Evolutionary conservation across 1,139 yeast species (phyloP).

Genomic region (Diutina mesorugosa): DNA sequence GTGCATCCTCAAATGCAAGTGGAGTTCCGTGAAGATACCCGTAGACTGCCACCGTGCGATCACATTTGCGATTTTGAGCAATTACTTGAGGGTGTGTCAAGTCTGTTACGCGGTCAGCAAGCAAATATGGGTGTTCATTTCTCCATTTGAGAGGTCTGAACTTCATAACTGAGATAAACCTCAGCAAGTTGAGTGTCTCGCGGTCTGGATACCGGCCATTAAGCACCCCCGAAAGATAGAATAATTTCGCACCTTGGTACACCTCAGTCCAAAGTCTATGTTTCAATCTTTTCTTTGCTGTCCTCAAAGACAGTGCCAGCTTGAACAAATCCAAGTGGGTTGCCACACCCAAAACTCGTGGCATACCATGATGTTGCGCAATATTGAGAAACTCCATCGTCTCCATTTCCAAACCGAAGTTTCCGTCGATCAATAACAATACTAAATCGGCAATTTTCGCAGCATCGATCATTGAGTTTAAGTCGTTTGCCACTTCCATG

Average conservation of each 20-base stretch:
- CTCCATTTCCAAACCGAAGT: conserved; percentile 98
- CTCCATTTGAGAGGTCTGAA: conserved; percentile 98
- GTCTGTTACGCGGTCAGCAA: conserved; percentile 91
- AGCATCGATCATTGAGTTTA: conserved; percentile 91
- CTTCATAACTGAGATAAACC: conserved; percentile 95
- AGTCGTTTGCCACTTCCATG: conserved; percentile 83
- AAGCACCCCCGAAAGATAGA: conserved; percentile 88
- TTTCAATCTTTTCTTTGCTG: conserved; percentile 84
- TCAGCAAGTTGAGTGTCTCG: conserved; percentile 79
- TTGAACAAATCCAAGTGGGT: conserved; percentile 93
- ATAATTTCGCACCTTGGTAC: conserved; percentile 93
- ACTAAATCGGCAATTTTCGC: conserved; percentile 94
- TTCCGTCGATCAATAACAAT: conserved; percentile 82
- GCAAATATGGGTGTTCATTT: conserved; percentile 89
- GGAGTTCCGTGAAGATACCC: conserved; percentile 96
- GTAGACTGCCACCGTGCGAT: conserved; percentile 80
- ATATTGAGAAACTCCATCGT: conserved; percentile 96
- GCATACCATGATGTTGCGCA: conserved; percentile 98
- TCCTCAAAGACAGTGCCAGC: conserved; percentile 78
- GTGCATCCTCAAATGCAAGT: conserved; percentile 55
- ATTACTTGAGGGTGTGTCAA: conserved; percentile 83
- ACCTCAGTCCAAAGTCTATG: conserved; percentile 99
- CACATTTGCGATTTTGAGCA: conserved; percentile 69
- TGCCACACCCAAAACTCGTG: conserved; percentile 88
- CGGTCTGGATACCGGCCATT: conserved; percentile 98